Conservation (phyloP, 2,329 filamentous ascomycete genomes). For the Ceratocystis smalleyi region DNA sequence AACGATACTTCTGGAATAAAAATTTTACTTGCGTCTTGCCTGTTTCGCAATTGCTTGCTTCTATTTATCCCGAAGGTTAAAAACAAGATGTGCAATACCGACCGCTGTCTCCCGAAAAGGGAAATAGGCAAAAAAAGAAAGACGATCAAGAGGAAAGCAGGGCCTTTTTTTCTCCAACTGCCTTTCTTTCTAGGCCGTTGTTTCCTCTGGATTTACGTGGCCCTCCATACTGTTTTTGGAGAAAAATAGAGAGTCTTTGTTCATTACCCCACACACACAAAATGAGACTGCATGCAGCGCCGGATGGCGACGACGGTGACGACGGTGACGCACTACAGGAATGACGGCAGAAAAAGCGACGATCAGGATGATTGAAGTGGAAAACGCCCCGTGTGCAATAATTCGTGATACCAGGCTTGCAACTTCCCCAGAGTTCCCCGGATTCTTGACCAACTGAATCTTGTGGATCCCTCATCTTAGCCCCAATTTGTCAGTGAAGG, state of each 20-base stretch:
- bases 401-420: background rate
- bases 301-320: background rate
- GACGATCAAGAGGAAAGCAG: background rate
- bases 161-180: constrained; percentile 3
- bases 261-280: background rate
- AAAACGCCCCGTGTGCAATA: too few species aligned
- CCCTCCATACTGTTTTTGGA: background rate
- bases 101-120: background rate
- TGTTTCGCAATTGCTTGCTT: background rate
- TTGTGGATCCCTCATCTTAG: background rate
- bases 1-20: background rate
- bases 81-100: background rate
- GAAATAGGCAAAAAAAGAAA: background rate
- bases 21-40: background rate
- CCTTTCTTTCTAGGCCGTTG: background rate
- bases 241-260: background rate
- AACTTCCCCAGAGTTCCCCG: constrained; percentile 5
- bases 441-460: background rate
- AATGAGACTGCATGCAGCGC: background rate
- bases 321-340: background rate
- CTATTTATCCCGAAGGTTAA: background rate
- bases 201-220: background rate
- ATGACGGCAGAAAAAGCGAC: background rate
- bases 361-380: too few species aligned
- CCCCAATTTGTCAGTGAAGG: background rate